These are phyloP conservation scores for Megacollybia platyphylla DNA, from an alignment of 1,284 basidiomycete genomes.

Conservation along the genomic window DNA sequence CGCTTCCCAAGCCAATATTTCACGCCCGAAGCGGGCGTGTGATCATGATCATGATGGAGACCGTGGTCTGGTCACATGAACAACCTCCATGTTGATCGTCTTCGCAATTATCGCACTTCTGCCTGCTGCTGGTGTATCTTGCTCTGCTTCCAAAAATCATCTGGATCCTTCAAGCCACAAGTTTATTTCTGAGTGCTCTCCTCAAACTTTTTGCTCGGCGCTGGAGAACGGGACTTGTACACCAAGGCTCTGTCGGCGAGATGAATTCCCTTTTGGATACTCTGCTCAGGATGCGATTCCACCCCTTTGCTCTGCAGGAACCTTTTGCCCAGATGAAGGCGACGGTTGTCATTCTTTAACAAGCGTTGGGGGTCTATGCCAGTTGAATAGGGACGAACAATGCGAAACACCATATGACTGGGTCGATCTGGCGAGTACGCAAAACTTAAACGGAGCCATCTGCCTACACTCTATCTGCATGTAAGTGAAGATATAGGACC, in stretches of 20 bases:
- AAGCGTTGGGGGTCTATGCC: slow-evolving; percentile 38
- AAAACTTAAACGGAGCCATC: slow-evolving; percentile 44
- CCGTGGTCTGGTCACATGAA: not conserved
- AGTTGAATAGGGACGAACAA: slow-evolving; percentile 64
- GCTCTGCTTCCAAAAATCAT: slow-evolving; percentile 29
- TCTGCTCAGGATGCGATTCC: slow-evolving; percentile 32
- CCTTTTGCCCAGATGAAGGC: slow-evolving; percentile 66
- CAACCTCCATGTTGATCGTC: not conserved
- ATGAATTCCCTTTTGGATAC: slow-evolving; percentile 53
- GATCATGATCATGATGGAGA: too few relatives aligned
- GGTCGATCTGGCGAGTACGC: slow-evolving; percentile 21
- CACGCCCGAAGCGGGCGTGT: too few relatives aligned
- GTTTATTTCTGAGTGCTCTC: slow-evolving; percentile 53
- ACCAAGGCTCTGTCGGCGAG: slow-evolving; percentile 41
- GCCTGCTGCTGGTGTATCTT: slow-evolving; percentile 8
- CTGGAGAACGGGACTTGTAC: slow-evolving; percentile 29
- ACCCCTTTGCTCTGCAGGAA: slow-evolving; percentile 36
- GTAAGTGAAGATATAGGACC: slow-evolving; percentile 22
- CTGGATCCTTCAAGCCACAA: slow-evolving; percentile 48
- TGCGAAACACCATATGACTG: slow-evolving; percentile 36
- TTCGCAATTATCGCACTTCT: not conserved
- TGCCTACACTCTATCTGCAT: slow-evolving; percentile 53
- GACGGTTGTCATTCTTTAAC: slow-evolving; percentile 40
- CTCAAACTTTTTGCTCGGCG: slow-evolving; percentile 44
- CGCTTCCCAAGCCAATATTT: not conserved